Evolutionary conservation across 2,329 filamentous ascomycete genomes (phyloP), one percentile per base, ranked within the genome.

Genomic region (Alternaria novae-zelandiae): DNA sequence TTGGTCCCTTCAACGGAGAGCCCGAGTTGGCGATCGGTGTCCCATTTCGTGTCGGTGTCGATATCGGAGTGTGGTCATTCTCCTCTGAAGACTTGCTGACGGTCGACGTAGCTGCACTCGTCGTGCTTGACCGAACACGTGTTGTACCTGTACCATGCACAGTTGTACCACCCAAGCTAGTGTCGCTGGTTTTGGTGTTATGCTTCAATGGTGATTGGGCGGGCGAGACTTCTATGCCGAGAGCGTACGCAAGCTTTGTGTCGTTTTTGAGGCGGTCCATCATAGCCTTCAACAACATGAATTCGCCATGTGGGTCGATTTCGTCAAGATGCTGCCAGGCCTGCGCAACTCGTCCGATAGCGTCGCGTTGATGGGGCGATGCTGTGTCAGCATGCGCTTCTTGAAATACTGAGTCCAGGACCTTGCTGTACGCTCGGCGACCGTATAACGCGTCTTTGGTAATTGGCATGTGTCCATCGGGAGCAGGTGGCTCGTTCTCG

Each of bases 221-320:
- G 3, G 73, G 64, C 8, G 73, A 64, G 20, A 82, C 76, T 13
- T 74, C 68, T 28, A 81, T 74, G 20, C 83, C 81, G 1, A 85
- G 77, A 0, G 81, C 79, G 30, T 79, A 78, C 6, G 83, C 80
- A 8, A 95, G 84, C 77, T 90, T 93, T 21, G 86, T 83, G 73
- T 95, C 91, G 51, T 86, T 84, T 46, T 91, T 87, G 50, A 96
- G 86, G 60, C 88, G 88, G n/a, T 92, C 86, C 64, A 96, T 86
- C 68, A 97, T 87, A 60, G 88, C 87, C 73, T 90, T 91, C 74
- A 99, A 85, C 15, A 99, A 85, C 69, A 97, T 89, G 73, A 95
- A 96, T 44, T 94, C 89, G 17, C 94, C 94, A 77, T 97, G 95
- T 0, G 95, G 95, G 74, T 99, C 95, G 28, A 95, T 86, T 47